Evolutionary conservation across 2,329 filamentous ascomycete genomes (phyloP).

Genomic region (Shiraia bambusicola): DNA sequence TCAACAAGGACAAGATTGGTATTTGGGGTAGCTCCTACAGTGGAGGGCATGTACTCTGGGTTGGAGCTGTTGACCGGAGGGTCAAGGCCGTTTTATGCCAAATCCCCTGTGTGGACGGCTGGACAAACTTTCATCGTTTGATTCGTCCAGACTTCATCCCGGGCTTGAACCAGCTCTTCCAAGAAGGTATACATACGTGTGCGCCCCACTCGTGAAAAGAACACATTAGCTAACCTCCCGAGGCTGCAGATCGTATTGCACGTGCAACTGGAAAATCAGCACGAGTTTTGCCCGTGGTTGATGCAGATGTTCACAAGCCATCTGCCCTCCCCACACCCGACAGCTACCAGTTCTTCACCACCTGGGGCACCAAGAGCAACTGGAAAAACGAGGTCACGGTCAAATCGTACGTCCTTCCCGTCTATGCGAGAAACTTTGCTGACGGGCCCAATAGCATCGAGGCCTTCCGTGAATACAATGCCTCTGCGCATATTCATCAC

Average conservation of each 20-base stretch:
- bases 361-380: not conserved
- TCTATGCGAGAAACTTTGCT: too few relatives aligned
- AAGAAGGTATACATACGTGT: not conserved
- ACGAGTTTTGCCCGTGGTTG: not conserved
- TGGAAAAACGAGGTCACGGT: not conserved
- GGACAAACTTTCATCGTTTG: not conserved
- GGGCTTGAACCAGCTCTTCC: not conserved
- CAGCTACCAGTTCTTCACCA: not conserved
- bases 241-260: not conserved
- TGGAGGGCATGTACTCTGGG: constrained; percentile 2
- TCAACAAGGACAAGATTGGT: constrained; percentile 1
- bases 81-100: constrained; percentile 6
- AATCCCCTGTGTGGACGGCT: not conserved
- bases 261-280: not conserved
- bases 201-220: not conserved
- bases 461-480: not conserved
- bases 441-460: not conserved
- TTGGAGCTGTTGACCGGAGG: constrained; percentile 4
- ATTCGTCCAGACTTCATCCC: not conserved
- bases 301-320: not conserved
- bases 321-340: not conserved
- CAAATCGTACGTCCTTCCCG: not conserved
- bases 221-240: not conserved
- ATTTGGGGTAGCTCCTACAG: constrained; percentile 5
- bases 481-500: constrained; percentile 1